Evolutionary conservation across 352 stramenopile genomes (phyloP).

Genomic region (Phytophthora sp.): DNA sequence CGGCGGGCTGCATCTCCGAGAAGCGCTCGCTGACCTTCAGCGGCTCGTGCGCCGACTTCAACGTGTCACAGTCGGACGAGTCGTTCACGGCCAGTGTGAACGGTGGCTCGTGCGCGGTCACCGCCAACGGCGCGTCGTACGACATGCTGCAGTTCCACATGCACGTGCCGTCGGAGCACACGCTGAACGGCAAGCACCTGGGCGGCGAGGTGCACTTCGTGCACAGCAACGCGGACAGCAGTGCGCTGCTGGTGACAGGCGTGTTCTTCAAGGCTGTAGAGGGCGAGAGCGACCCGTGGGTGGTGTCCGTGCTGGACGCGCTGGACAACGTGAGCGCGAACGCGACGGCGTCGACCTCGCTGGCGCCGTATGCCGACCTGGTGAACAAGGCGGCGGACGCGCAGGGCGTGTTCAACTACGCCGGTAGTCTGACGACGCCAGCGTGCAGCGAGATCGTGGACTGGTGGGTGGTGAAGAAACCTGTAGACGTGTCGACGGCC

Average conservation of each 20-base stretch:
- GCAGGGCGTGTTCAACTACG: constrained; percentile 50
- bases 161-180: constrained; percentile 52
- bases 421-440: constrained; percentile 62
- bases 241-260: constrained; percentile 41
- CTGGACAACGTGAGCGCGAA: constrained; percentile 25
- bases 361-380: constrained; percentile 29
- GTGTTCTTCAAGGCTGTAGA: constrained; percentile 26
- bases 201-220: constrained; percentile 53
- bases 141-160: constrained; percentile 45
- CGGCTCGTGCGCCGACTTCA: constrained; percentile 28
- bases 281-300: constrained; percentile 25
- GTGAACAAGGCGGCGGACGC: constrained; percentile 10
- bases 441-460: constrained; percentile 52
- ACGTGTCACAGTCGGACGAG: constrained; percentile 30
- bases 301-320: constrained; percentile 28
- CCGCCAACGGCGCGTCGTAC: constrained; percentile 19
- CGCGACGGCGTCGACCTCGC: not conserved
- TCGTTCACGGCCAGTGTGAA: constrained; percentile 24
- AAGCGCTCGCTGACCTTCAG: constrained; percentile 26
- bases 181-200: constrained; percentile 35
- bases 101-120: constrained; percentile 18
- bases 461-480: constrained; percentile 63
- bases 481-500: constrained; percentile 37
- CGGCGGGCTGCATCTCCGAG: not conserved
- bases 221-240: constrained; percentile 31